Conservation (phyloP, 1,284 basidiomycete genomes). For the Tilletia caries region DNA sequence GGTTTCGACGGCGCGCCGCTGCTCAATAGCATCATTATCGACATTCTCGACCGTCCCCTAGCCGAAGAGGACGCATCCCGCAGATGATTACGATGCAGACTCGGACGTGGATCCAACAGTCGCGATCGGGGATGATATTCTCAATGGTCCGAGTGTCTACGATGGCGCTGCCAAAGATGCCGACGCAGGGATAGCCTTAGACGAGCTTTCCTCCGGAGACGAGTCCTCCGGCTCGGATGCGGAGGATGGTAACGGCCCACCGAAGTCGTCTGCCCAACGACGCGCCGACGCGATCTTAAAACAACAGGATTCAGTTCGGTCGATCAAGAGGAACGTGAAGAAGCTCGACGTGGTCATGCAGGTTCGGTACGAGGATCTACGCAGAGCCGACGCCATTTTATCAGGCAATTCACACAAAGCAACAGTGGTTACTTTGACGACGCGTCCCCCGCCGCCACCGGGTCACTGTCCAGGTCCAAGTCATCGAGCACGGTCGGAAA, state of each 20-base stretch:
- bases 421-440: constrained; percentile 6
- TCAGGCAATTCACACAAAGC: background rate
- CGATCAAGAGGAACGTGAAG: constrained; percentile 67
- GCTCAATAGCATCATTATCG: constrained; percentile 45
- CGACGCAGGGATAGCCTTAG: constrained; percentile 52
- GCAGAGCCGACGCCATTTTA: constrained; percentile 52
- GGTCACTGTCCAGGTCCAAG: no score
- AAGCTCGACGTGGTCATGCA: constrained; percentile 87
- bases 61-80: constrained; percentile 62
- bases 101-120: constrained; percentile 82
- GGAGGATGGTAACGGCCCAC: constrained; percentile 50
- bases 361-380: constrained; percentile 78
- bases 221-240: constrained; percentile 62
- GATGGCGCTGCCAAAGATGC: constrained; percentile 57
- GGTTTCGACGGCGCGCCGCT: constrained; percentile 26
- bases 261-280: background rate
- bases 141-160: constrained; percentile 53
- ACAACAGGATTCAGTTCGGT: constrained; percentile 19
- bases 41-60: constrained; percentile 53
- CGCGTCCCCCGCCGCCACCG: background rate
- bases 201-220: constrained; percentile 58
- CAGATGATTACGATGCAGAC: constrained; percentile 54
- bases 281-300: constrained; percentile 54
- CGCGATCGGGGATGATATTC: constrained; percentile 63
- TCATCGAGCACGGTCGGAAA: background rate